phyloP scores from a whole-genome alignment of 345 rosid species.

The Lepidium sativum region DNA sequence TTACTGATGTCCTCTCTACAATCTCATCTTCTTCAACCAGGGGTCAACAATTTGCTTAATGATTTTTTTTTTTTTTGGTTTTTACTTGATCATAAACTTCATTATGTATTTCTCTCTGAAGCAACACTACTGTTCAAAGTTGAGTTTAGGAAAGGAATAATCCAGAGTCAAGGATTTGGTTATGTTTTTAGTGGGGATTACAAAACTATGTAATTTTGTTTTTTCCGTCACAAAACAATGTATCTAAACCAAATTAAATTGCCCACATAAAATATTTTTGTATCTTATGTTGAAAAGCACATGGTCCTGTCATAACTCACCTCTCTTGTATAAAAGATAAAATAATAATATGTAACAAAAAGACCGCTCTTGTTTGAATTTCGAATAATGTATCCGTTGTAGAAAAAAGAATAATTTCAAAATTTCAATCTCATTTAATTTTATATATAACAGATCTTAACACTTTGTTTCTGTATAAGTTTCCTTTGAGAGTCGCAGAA shows the following conservation, averaged over 20 bases:
- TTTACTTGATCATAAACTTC: not conserved
- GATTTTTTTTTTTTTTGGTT: not conserved
- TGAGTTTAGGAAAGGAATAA: slow-evolving; percentile 19
- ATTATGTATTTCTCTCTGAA: not conserved
- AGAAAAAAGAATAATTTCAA: not conserved
- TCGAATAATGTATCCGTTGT: slow-evolving; percentile 19
- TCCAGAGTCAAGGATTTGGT: not conserved
- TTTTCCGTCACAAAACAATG: too few relatives aligned
- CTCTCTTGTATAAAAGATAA: not conserved
- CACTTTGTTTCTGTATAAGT: not conserved
- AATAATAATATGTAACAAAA: not conserved
- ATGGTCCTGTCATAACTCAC: too few relatives aligned
- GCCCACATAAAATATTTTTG: too few relatives aligned
- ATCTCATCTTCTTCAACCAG: slow-evolving; percentile 49
- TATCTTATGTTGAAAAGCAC: too few relatives aligned
- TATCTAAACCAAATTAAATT: too few relatives aligned
- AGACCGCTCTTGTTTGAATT: slow-evolving; percentile 20
- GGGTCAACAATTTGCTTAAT: slow-evolving; percentile 18
- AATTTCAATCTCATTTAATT: not conserved
- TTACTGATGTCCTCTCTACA: slow-evolving; percentile 74
- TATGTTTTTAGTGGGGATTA: not conserved
- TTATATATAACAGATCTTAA: not conserved
- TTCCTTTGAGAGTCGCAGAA: not conserved
- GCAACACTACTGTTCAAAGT: slow-evolving; percentile 5
- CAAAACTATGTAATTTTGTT: too few relatives aligned